Percentiles rank a stretch among this genome's conserved stretches.
Evolutionary conservation across 164 flowering plant species (phyloP).

Genomic region (Annona squamosa): DNA sequence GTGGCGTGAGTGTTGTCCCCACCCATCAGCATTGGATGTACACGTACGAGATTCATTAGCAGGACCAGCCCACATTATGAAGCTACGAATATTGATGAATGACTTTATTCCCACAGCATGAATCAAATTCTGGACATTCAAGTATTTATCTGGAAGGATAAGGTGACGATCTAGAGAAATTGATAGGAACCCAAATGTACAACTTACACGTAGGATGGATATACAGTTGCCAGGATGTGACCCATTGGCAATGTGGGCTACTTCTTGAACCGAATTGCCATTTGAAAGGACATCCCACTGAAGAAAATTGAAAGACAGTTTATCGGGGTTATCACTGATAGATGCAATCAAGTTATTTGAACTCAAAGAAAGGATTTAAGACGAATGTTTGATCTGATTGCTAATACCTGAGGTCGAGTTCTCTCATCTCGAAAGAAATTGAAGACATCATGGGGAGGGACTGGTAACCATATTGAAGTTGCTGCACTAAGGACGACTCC

Average conservation of each 20-base stretch:
- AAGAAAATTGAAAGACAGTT: not conserved
- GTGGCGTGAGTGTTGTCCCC: not conserved
- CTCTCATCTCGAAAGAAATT: slow-evolving; percentile 47
- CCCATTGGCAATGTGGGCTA: slow-evolving; percentile 55
- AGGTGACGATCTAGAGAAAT: not conserved
- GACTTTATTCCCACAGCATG: not conserved
- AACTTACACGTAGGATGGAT: slow-evolving; percentile 25
- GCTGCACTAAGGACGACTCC: slow-evolving; percentile 66
- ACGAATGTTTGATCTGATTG: not conserved
- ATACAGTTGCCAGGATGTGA: slow-evolving; percentile 50
- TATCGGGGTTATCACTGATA: not conserved
- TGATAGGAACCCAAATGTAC: not conserved
- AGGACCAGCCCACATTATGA: not conserved
- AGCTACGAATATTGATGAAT: not conserved
- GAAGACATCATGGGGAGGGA: slow-evolving; percentile 42
- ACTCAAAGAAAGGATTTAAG: too few relatives aligned
- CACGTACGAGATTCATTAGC: not conserved
- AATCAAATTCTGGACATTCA: not conserved
- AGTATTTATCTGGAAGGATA: not conserved
- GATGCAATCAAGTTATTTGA: not conserved
- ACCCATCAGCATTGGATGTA: not conserved
- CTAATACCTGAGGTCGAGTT: slow-evolving; percentile 23
- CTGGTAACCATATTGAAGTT: slow-evolving; percentile 69
- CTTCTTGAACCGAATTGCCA: slow-evolving; percentile 55
- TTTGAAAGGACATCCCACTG: slow-evolving; percentile 77